A percentile compares a stretch with the other conserved stretches of the same genome.
These are phyloP conservation scores for Samsoniella hepiali DNA, from an alignment of 2,329 filamentous ascomycete genomes.

Conservation along the genomic window DNA sequence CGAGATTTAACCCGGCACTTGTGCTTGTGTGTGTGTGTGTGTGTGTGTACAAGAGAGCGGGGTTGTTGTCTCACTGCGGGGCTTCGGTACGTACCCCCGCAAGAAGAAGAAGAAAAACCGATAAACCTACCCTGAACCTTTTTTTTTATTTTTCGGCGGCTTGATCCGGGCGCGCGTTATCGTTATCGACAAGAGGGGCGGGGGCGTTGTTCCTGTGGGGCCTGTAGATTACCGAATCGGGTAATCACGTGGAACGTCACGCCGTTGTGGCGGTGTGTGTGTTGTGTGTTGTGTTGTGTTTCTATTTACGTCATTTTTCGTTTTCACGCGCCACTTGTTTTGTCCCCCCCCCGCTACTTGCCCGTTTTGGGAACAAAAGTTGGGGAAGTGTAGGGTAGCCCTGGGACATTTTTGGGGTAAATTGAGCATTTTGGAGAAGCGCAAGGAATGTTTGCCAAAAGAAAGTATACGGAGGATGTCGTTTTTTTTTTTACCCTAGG, in stretches of 20 bases:
- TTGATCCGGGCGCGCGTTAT: slow-evolving; percentile 17
- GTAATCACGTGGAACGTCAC: slow-evolving; percentile 11
- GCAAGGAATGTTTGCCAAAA: no score
- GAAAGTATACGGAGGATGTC: no score
- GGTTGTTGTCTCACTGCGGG: not conserved
- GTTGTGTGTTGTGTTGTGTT: not conserved
- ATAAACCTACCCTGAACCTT: not conserved
- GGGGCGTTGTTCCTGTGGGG: not conserved
- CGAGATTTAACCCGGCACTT: slow-evolving; percentile 10
- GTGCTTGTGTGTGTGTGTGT: no score
- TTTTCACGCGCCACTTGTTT: no score
- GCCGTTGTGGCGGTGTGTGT: not conserved
- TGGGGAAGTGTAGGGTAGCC: no score
- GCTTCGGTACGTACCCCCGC: not conserved
- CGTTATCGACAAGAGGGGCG: slow-evolving; percentile 14
- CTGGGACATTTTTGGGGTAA: no score
- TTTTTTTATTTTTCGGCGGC: not conserved
- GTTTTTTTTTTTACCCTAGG: no score
- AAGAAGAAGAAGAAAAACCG: not conserved
- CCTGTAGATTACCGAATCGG: slow-evolving; percentile 1
- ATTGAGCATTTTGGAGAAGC: no score
- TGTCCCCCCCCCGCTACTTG: no score
- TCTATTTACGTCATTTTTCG: slow-evolving; percentile 13
- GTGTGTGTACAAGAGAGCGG: not conserved
- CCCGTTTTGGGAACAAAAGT: no score